phyloP scores from a whole-genome alignment of 2,329 filamentous ascomycete genomes.

The Penicillium sp. region DNA sequence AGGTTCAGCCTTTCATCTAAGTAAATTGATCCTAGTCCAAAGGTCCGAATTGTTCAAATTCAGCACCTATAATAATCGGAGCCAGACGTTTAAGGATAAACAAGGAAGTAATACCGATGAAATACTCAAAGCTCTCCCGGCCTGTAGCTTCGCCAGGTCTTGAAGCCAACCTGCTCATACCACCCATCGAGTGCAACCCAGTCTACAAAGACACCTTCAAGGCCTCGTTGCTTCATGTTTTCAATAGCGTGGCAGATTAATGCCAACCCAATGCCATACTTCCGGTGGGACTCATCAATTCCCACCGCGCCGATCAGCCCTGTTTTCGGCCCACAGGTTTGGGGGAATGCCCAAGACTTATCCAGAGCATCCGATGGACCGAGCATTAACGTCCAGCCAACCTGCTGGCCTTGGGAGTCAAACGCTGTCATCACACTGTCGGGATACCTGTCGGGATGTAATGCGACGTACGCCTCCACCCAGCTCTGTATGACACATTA shows the following conservation, averaged over 20 bases:
- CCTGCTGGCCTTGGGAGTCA: slow-evolving; percentile 37
- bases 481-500: slow-evolving; percentile 34
- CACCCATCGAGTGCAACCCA: slow-evolving; percentile 45
- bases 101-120: background rate
- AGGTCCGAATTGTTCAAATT: background rate
- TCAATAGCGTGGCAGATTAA: slow-evolving; percentile 46
- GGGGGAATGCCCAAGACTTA: slow-evolving; percentile 41
- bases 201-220: slow-evolving; percentile 47
- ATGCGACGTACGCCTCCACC: slow-evolving; percentile 40
- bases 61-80: background rate
- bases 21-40: background rate
- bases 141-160: slow-evolving; percentile 42
- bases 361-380: slow-evolving; percentile 31
- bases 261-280: slow-evolving; percentile 43
- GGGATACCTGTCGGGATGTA: slow-evolving; percentile 38
- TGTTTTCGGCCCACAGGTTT: slow-evolving; percentile 40
- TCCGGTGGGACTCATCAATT: slow-evolving; percentile 39
- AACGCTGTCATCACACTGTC: slow-evolving; percentile 45
- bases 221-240: slow-evolving; percentile 42
- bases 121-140: slow-evolving; percentile 25
- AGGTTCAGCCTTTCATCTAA: background rate
- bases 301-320: slow-evolving; percentile 48
- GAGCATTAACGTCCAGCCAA: slow-evolving; percentile 49
- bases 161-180: slow-evolving; percentile 47
- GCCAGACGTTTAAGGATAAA: background rate